Evolutionary conservation across 306 rosid species (phyloP).

Genomic region (Begonia masoniana): DNA sequence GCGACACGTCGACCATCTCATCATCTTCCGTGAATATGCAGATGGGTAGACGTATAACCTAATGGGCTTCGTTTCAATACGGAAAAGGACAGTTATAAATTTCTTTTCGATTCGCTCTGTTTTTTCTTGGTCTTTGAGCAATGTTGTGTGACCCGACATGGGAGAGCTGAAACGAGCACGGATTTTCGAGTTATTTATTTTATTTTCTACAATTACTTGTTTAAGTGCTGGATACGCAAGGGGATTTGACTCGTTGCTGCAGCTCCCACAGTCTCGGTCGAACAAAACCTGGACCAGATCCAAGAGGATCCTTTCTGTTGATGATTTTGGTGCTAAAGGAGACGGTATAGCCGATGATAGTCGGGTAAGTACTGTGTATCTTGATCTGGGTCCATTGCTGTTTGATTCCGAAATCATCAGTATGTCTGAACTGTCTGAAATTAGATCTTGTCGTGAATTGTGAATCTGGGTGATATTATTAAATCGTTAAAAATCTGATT

Average conservation of each 20-base stretch:
- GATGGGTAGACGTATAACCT: too few relatives aligned
- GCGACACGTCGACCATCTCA: too few relatives aligned
- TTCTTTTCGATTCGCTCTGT: background rate
- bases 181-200: background rate
- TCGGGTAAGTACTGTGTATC: constrained; percentile 19
- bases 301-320: constrained; percentile 30
- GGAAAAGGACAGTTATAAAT: too few relatives aligned
- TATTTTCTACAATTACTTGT: constrained; percentile 11
- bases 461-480: too few relatives aligned
- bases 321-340: constrained; percentile 66
- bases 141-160: constrained; percentile 1
- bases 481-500: too few relatives aligned
- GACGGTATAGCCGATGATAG: constrained; percentile 65
- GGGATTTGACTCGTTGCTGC: constrained; percentile 33
- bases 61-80: too few relatives aligned
- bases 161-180: background rate
- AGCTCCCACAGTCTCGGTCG: constrained; percentile 28
- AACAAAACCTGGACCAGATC: constrained; percentile 23
- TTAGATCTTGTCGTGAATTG: background rate
- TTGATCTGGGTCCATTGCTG: background rate
- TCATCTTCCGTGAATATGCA: too few relatives aligned
- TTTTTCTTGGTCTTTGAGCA: background rate
- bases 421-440: background rate
- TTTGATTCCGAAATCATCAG: background rate
- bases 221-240: constrained; percentile 9